Evolutionary conservation across 495 filamentous ascomycete genomes (phyloP), one percentile per base, ranked within the genome.

Genomic region (Penicillium herquei): DNA sequence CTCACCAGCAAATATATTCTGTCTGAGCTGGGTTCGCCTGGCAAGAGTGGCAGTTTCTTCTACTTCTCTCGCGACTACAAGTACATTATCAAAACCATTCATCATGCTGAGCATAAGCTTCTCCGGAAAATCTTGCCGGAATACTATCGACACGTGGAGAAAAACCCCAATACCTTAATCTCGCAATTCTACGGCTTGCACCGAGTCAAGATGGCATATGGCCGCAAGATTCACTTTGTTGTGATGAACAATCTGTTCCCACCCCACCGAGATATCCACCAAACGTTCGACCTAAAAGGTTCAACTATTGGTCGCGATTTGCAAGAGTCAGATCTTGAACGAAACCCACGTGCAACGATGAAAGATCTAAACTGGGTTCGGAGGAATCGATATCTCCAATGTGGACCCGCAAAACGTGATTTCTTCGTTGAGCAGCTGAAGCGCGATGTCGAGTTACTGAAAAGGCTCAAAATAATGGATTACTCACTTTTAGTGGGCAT

Each of bases 181-280:
- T 98, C 94, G 12, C 94, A 99, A 66, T 99, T 98, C 69, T 99
- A 99, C 66, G 94, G 94, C 41, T 78, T 99, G 14, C 94, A 99
- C 72, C 86, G 94, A 42, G 95, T 99, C 55, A 99, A 99, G 77
- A 96, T 97, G 77, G 92, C 94, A 0, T 99, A 96, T 66, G 94
- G 95, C 34, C 86, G 90, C 56, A 99, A 99, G 77, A 97, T 98
- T 56, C 95, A 99, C 70, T 99, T 99, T 60, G 95, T 99, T 34
- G 91, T 99, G 62, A 99, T 99, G 94, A 99, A 99, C 78, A 99
- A 99, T 64, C 81, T 99, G 16, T 98, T 99, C 63, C 94, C 94
- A 14, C 94, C 94, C 5, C 94, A 99, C 71, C 84, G 92, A 49
- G 94, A 99, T 70, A 97, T 99, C 52, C 94, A 99, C 74, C 84